Conservation (phyloP, 2,329 filamentous ascomycete genomes). For the Aureobasidium sp. region DNA sequence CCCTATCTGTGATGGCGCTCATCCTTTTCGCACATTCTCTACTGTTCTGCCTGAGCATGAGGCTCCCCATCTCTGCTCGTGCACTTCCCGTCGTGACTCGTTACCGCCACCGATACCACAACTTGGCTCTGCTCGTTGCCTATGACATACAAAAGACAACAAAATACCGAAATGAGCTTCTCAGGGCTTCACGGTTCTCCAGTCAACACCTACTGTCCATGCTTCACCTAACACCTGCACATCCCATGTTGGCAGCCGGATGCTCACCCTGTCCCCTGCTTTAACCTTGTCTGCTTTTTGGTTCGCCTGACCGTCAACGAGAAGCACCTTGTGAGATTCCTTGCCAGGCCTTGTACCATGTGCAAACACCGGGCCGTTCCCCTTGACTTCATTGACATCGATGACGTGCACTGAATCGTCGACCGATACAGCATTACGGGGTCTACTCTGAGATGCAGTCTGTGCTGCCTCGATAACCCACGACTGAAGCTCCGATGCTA, state of each 20-base stretch:
- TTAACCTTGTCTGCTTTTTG: slow-evolving; percentile 20
- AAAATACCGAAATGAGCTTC: not conserved
- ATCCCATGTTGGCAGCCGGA: slow-evolving; percentile 35
- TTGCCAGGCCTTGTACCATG: slow-evolving; percentile 12
- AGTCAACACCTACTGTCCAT: slow-evolving; percentile 36
- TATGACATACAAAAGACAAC: not conserved
- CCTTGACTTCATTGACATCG: slow-evolving; percentile 14
- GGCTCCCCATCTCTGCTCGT: not conserved
- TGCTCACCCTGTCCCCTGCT: slow-evolving; percentile 25
- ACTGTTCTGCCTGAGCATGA: not conserved
- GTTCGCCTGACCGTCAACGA: slow-evolving; percentile 14
- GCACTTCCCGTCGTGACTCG: not conserved
- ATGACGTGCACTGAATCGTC: slow-evolving; percentile 20
- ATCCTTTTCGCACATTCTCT: not conserved
- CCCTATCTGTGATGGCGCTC: not conserved
- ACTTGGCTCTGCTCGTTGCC: not conserved
- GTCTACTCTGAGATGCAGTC: slow-evolving; percentile 19
- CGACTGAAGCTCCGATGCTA: slow-evolving; percentile 40
- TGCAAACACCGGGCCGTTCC: slow-evolving; percentile 13
- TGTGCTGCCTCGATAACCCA: slow-evolving; percentile 43
- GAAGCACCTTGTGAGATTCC: slow-evolving; percentile 16
- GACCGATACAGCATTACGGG: slow-evolving; percentile 17
- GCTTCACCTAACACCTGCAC: slow-evolving; percentile 26
- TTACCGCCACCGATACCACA: not conserved
- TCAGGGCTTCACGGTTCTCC: slow-evolving; percentile 20